phyloP scores from a whole-genome alignment of 1,139 yeast species.

The Saccharomyces hybrid region DNA sequence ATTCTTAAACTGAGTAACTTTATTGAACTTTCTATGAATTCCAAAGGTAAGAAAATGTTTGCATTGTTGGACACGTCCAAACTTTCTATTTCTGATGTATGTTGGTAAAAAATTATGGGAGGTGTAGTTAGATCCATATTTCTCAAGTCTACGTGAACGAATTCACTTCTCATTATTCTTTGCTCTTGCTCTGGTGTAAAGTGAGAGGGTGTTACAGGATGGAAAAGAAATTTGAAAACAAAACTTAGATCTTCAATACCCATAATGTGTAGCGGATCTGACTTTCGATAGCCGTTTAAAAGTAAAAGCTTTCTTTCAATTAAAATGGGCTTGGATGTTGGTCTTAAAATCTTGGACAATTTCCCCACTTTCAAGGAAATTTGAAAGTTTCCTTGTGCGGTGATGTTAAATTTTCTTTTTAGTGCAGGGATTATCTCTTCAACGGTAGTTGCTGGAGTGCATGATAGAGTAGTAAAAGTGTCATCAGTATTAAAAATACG shows the following conservation, averaged over 20 bases:
- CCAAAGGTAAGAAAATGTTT: slow-evolving; percentile 73
- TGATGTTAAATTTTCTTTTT: slow-evolving; percentile 58
- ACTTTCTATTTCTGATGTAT: slow-evolving; percentile 72
- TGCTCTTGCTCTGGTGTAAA: slow-evolving; percentile 63
- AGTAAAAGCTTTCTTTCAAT: slow-evolving; percentile 69
- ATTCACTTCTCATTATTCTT: slow-evolving; percentile 50
- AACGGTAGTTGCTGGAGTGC: slow-evolving; percentile 68
- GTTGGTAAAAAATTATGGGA: slow-evolving; percentile 76
- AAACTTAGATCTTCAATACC: slow-evolving; percentile 87
- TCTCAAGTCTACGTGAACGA: slow-evolving; percentile 67
- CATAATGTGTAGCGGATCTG: slow-evolving; percentile 67
- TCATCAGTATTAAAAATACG: slow-evolving; percentile 75
- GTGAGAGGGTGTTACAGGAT: slow-evolving; percentile 61
- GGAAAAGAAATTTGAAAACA: slow-evolving; percentile 76
- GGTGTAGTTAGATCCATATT: slow-evolving; percentile 74
- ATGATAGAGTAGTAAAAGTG: slow-evolving; percentile 72
- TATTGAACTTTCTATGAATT: slow-evolving; percentile 76
- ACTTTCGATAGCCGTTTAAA: slow-evolving; percentile 71
- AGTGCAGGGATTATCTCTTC: slow-evolving; percentile 61
- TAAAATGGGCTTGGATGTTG: slow-evolving; percentile 69
- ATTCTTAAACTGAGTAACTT: slow-evolving; percentile 62
- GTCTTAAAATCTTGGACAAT: slow-evolving; percentile 62
- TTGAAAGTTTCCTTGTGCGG: slow-evolving; percentile 69
- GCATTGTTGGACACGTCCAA: slow-evolving; percentile 86
- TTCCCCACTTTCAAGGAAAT: slow-evolving; percentile 77